Evolutionary conservation across 257 asterid genomes (phyloP), one percentile per base, ranked within the genome.

Genomic region (Ocimum tenuiflorum): DNA sequence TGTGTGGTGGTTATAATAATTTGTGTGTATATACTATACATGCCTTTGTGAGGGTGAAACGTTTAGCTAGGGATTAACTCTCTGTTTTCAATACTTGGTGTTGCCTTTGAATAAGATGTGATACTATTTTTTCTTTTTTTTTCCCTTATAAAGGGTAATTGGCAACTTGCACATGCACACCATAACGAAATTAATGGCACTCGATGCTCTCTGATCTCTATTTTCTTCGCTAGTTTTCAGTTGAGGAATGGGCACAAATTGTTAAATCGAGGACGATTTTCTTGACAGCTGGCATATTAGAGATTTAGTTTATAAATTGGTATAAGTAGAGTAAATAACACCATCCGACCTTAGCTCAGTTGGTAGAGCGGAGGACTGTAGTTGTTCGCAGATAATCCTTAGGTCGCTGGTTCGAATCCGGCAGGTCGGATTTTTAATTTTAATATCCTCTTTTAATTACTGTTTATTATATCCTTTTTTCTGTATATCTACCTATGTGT

Each of bases 321-420:
- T 27, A 27, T 27, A 27, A 27, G 31, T 1, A 27, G 4, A 27
- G 31, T 1, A 27, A 27, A 27, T 27, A 1, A 2, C 51, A 27
- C 11, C 13, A 8, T 13, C 87, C 87, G 90, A 84, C 85, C 85
- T 84, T 84, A 84, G 84, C 86, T 79, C 91, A 78, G 91, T 82
- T 79, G 86, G 86, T 78, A 82, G 86, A 82, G 88, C 91, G 86
- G 86, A 85, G 88, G 88, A 80, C 91, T 84, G 86, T 84, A 80
- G 84, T 71, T 0, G 4, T 27, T 0, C 0, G 14, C 81, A 49
- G 80, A 12, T 18, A 9, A 82, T 83, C 84, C 87, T 85, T 22
- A 88, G 92, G 91, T 88, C 88, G 80, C 95, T 86, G 95, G 95
- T 89, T 89, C 95, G 88, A 86, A 80, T 89, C 96, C 95, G 91